These are phyloP conservation scores for Paramyrothecium sp. DNA, from an alignment of 2,329 filamentous ascomycete species.

Conservation along the genomic window DNA sequence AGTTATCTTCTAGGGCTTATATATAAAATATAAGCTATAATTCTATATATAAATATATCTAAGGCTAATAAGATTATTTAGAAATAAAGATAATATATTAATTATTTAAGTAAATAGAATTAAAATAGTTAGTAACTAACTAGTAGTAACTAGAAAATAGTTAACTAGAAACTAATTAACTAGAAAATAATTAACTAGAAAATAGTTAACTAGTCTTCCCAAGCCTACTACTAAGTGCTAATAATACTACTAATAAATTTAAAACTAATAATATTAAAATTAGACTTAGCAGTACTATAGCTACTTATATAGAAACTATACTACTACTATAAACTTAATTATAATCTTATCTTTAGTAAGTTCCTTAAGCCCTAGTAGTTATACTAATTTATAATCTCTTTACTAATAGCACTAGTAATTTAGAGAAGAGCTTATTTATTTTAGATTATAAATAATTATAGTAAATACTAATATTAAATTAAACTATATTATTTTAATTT, in stretches of 20 bases:
- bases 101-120: no score
- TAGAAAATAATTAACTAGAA: not conserved
- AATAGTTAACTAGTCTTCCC: no score
- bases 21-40: not conserved
- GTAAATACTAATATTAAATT: not conserved
- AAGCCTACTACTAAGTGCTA: slow-evolving; percentile 1
- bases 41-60: not conserved
- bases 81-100: not conserved
- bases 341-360: no score
- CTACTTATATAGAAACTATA: not conserved
- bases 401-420: not conserved
- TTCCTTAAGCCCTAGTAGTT: no score
- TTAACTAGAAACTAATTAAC: not conserved
- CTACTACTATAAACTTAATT: no score
- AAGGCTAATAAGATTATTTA: no score
- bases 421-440: not conserved
- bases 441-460: not conserved
- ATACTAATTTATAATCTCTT: not conserved
- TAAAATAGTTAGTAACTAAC: no score
- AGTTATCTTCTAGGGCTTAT: no score
- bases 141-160: not conserved
- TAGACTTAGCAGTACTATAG: not conserved
- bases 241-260: not conserved
- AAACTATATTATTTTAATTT: slow-evolving; percentile 1
- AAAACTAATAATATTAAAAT: not conserved